Conservation (phyloP, 2,329 filamentous ascomycete species). For the Alternaria angustiovoidea region DNA sequence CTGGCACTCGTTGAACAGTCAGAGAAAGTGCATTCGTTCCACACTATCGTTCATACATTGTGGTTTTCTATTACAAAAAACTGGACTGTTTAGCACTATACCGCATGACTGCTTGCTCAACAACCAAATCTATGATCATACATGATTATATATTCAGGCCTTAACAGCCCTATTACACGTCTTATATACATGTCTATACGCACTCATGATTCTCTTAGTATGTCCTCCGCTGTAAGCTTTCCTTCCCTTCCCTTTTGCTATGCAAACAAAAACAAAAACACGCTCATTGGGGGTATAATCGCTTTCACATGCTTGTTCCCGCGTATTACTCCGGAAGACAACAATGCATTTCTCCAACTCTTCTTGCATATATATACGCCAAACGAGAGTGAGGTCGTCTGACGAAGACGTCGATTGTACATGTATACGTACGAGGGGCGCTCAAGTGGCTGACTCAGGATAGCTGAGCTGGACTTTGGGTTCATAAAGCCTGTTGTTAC, state of each 20-base stretch:
- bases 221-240: not conserved
- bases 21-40: too few species aligned
- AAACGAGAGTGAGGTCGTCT: not conserved
- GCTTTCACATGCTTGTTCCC: not conserved
- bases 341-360: not conserved
- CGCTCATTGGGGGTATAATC: not conserved
- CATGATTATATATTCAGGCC: not conserved
- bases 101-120: too few species aligned
- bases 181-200: not conserved
- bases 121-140: not conserved
- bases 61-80: too few species aligned
- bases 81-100: too few species aligned
- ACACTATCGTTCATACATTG: too few species aligned
- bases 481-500: conserved; percentile 20
- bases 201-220: not conserved
- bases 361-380: not conserved
- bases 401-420: not conserved
- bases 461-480: conserved; percentile 21
- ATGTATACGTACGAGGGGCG: not conserved
- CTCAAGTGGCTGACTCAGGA: conserved; percentile 13
- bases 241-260: not conserved
- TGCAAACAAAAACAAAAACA: not conserved
- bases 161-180: not conserved
- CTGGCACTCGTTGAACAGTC: too few species aligned
- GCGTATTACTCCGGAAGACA: not conserved